Evolutionary conservation across 495 filamentous ascomycete species (phyloP).

Genomic region (Penicillium psychrofluorescens): DNA sequence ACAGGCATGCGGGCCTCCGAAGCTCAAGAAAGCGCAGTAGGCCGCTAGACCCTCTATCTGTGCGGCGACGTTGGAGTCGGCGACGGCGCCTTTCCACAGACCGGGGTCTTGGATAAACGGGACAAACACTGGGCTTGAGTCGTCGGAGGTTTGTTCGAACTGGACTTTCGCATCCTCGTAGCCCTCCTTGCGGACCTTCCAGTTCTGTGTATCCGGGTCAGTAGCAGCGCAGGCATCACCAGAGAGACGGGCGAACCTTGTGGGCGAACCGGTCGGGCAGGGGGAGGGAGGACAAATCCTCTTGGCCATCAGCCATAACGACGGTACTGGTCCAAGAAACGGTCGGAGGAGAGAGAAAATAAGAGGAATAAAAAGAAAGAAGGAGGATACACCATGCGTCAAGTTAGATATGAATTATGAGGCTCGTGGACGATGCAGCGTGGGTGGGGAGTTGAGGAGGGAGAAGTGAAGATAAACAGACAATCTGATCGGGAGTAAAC

Average conservation of each 20-base stretch:
- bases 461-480: no score
- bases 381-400: neutral
- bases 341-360: neutral
- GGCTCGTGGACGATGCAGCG: no score
- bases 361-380: neutral
- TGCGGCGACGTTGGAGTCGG: conserved; percentile 95
- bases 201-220: conserved; percentile 52
- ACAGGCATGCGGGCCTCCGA: conserved; percentile 70
- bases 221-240: neutral
- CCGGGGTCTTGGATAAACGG: conserved; percentile 80
- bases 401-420: no score
- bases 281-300: conserved; percentile 77
- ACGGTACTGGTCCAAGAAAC: neutral
- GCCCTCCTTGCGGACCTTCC: conserved; percentile 94
- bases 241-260: conserved; percentile 52
- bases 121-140: conserved; percentile 76
- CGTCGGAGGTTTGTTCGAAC: conserved; percentile 81
- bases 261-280: conserved; percentile 78
- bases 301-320: conserved; percentile 54
- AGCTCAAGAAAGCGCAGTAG: conserved; percentile 85
- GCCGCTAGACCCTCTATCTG: conserved; percentile 87
- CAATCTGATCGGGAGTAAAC: no score
- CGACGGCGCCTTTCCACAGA: conserved; percentile 86
- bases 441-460: no score
- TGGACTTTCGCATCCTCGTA: conserved; percentile 88